Base-by-base conservation (phyloP, 164 flowering plant genomes). In the Sedum album region DNA sequence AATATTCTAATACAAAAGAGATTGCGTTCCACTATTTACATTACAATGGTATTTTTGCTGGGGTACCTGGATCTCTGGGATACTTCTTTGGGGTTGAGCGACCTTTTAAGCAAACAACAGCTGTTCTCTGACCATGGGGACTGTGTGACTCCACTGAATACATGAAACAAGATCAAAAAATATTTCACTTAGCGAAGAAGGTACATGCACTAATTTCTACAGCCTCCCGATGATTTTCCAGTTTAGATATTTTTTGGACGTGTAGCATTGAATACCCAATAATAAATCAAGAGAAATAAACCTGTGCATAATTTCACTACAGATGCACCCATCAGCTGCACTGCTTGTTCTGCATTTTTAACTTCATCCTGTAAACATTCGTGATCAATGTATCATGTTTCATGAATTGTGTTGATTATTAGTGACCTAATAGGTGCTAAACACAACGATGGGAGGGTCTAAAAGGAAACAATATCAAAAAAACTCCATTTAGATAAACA, bases 21-120 rank as follows among this genome's bases (percentile, higher is more conserved):
- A 23, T 8, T 28, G 14, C 0, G 15, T 1, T n/a, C 26, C 26
- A 46, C 51, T 6, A 14, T 0, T 14, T 30, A 68, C 60, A n/a
- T 80, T 76, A 88, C 72, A 90, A 71, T 49, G 95, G 97, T 42
- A 67, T 66, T 84, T 88, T 90, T 8, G 84, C 76, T 31, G 96
- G 96, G 46, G 85, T 86, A 72, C 98, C 98, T 79, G 93, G 86
- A 66, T 79, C 83, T 48, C 92, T 91, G 15, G 98, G 96, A 85
- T 88, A 93, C 79, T 78, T 87, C 75, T 64, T 79, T 25, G 96
- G 93, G 31, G 93, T 90, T 1, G 81, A 71, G 26, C 74, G 78
- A 69, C 80, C 75, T 80, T 93, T 90, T 31, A 77, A 67, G 75
- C 93, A 90, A 49, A 88, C 62, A 36, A 90, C 71, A 14, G 96